Evolutionary conservation across 2,329 filamentous ascomycete species (phyloP).

Genomic region (Sclerotinia spermophila): DNA sequence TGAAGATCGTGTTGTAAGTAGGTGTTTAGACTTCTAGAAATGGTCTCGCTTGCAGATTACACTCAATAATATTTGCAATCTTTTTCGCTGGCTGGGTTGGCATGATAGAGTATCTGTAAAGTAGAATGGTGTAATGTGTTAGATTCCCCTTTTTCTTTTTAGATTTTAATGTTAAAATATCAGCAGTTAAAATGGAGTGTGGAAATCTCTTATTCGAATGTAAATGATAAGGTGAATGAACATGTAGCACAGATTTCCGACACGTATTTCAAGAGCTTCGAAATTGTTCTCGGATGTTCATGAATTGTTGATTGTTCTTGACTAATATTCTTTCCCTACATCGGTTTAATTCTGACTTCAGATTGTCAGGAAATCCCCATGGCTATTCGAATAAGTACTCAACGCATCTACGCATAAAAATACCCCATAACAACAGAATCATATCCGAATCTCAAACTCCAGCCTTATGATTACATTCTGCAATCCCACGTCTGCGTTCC

Average conservation of each 20-base stretch:
- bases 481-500: too few species aligned
- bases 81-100: neutral
- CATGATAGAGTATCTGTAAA: neutral
- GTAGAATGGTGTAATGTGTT: neutral
- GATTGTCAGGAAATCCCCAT: neutral
- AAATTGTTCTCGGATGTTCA: neutral
- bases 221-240: neutral
- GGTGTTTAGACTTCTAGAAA: neutral
- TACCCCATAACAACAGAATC: neutral
- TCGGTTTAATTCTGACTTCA: neutral
- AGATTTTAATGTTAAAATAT: neutral
- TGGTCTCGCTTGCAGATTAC: neutral
- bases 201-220: neutral
- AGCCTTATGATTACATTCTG: neutral
- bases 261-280: accelerated
- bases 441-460: too few species aligned
- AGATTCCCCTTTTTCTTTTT: too few species aligned
- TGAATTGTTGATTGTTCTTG: neutral
- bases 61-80: neutral
- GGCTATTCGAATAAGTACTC: accelerated
- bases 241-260: accelerated
- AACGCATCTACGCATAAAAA: neutral
- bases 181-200: neutral
- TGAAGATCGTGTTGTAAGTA: neutral
- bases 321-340: neutral